Evolutionary conservation across 1,284 basidiomycete genomes (phyloP), one percentile per base, ranked within the genome.

Genomic region (Heliocybe sulcata): DNA sequence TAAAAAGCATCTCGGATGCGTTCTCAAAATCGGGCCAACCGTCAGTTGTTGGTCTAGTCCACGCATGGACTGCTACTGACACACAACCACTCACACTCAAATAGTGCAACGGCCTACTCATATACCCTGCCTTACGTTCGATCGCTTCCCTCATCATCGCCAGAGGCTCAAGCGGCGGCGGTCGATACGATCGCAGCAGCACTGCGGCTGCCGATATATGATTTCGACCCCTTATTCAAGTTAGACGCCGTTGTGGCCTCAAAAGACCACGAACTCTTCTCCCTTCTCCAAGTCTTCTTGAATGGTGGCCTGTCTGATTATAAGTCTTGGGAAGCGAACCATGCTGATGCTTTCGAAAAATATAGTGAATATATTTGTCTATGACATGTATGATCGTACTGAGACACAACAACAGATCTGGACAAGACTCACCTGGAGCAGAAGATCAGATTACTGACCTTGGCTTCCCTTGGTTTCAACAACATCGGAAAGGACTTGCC

Each of bases 141-240:
- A 52, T 82, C 80, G 1, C 70, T 90, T 22, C 80, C 77, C 35
- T 64, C 77, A 38, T 74, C 77, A 8, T 83, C 81, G 0, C 67
- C 76, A 16, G 67, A 74, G 11, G 73, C 80, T 25, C 72, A 77
- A 54, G 57, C 69, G 3, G 83, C 80, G 31, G 85, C 85, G 1
- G 63, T 86, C n/a, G 77, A 84, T 51, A 72, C 79, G 26, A 82
- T 91, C 56, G 77, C 81, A 11, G 72, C 82, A 14, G 85, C 90
- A 12, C 76, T 96, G 49, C 79, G 87, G 38, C 75, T 88, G 35
- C 83, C 88, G 3, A 70, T 88, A 56, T 91, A 92, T 67, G 85
- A 94, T 67, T 88, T 95, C 62, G 88, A 94, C 63, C 70, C 85
- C n/a, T 71, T 96, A 23, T 82, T 92, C 73, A 86, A 84, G 58